Percentiles rank a stretch among this genome's conserved stretches.
These are phyloP conservation scores for Aspergillus tanneri DNA, from an alignment of 2,329 filamentous ascomycete genomes.

Conservation along the genomic window DNA sequence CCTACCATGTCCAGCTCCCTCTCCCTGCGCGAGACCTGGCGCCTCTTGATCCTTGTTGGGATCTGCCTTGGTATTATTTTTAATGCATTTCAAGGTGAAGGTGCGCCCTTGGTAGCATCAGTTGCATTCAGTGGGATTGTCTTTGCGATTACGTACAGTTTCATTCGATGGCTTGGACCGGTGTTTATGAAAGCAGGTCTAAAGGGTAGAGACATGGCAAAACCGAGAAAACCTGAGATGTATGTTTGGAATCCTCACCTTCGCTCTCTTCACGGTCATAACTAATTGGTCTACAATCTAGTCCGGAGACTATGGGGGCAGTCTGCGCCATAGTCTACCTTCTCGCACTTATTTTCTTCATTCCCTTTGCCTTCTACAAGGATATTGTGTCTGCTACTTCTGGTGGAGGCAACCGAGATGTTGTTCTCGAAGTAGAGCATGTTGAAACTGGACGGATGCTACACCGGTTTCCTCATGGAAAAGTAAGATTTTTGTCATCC, in stretches of 20 bases:
- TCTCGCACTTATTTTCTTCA: constrained; percentile 82
- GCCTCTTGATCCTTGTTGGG: constrained; percentile 62
- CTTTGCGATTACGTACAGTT: constrained; percentile 76
- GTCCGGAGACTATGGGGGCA: constrained; percentile 93
- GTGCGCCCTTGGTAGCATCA: constrained; percentile 84
- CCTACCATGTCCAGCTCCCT: constrained; percentile 37
- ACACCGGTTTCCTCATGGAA: constrained; percentile 90
- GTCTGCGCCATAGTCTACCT: constrained; percentile 92
- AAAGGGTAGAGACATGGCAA: constrained; percentile 86
- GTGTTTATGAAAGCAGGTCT: constrained; percentile 85
- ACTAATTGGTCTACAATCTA: constrained; percentile 31
- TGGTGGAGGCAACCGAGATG: constrained; percentile 86
- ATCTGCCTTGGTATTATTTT: constrained; percentile 69
- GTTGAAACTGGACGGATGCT: constrained; percentile 81
- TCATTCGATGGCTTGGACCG: constrained; percentile 90
- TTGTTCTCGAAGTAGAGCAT: constrained; percentile 70
- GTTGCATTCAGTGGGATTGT: constrained; percentile 82
- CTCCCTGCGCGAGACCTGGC: constrained; percentile 55
- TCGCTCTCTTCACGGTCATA: not conserved
- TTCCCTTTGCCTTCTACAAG: constrained; percentile 97
- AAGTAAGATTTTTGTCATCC: constrained; percentile 55
- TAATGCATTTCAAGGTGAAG: constrained; percentile 80
- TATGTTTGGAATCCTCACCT: constrained; percentile 39
- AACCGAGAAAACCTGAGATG: constrained; percentile 72
- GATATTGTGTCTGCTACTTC: constrained; percentile 95